A percentile compares a stretch with the other conserved stretches of the same genome.
These are phyloP conservation scores for Paecilomyces variotii DNA, from an alignment of 2,329 filamentous ascomycete species.

Conservation along the genomic window DNA sequence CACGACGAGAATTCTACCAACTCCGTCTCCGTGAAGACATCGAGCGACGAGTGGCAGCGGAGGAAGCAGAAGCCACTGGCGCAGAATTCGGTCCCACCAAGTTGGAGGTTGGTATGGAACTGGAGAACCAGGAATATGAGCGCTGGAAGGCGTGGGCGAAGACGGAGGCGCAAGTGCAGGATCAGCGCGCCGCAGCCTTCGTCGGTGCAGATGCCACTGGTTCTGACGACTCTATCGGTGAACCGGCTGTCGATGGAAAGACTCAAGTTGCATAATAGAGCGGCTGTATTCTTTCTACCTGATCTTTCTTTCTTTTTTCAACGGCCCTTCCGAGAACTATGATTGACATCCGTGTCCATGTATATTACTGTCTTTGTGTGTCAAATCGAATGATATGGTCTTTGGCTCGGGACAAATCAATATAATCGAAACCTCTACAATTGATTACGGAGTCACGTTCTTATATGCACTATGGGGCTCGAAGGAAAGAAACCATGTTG, in stretches of 20 bases:
- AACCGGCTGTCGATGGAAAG: background rate
- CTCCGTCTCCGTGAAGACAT: constrained; percentile 76
- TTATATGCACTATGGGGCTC: background rate
- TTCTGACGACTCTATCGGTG: constrained; percentile 17
- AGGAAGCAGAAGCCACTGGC: constrained; percentile 79
- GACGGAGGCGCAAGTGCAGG: constrained; percentile 42
- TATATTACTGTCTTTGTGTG: background rate
- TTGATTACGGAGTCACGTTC: background rate
- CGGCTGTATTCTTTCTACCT: background rate
- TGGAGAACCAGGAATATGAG: constrained; percentile 75
- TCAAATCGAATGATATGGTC: background rate
- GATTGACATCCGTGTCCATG: background rate
- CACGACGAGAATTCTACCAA: constrained; percentile 83
- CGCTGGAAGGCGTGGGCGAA: constrained; percentile 76
- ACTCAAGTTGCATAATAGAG: background rate
- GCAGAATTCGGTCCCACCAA: constrained; percentile 78
- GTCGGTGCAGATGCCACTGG: constrained; percentile 32
- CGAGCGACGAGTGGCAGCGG: constrained; percentile 69
- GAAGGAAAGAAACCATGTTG: background rate
- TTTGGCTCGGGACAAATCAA: background rate
- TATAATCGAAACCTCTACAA: background rate
- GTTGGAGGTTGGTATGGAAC: constrained; percentile 67
- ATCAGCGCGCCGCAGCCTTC: constrained; percentile 41
- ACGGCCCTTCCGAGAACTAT: background rate
- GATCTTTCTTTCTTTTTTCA: background rate